These are phyloP conservation scores for Parietaria judaica DNA, from an alignment of 306 rosid species.

Conservation along the genomic window DNA sequence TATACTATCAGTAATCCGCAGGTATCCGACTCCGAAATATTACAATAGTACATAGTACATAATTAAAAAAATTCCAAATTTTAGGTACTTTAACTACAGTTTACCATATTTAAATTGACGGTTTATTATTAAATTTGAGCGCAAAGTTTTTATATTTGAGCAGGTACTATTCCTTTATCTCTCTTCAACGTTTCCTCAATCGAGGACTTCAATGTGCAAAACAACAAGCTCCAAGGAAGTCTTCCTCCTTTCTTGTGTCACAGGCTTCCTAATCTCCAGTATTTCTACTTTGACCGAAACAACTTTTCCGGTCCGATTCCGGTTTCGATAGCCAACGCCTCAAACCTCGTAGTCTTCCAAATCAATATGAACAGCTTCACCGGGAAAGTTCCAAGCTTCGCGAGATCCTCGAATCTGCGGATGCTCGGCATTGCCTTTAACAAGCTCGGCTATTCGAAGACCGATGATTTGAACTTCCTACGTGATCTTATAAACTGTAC, in stretches of 20 bases:
- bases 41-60: too few species aligned
- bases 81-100: too few species aligned
- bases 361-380: background rate
- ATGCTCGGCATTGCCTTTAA: background rate
- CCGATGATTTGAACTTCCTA: slow-evolving; percentile 19
- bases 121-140: too few species aligned
- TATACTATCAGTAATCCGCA: too few species aligned
- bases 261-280: background rate
- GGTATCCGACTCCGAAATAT: too few species aligned
- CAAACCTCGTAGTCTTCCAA: background rate
- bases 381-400: slow-evolving; percentile 23
- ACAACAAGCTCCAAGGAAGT: slow-evolving; percentile 24
- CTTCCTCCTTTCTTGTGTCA: slow-evolving; percentile 22
- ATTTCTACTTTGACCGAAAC: background rate
- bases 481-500: background rate
- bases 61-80: too few species aligned
- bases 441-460: slow-evolving; percentile 14
- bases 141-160: background rate
- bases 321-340: slow-evolving; percentile 9
- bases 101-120: too few species aligned
- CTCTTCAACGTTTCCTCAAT: slow-evolving; percentile 26
- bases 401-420: background rate
- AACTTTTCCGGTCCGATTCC: slow-evolving; percentile 23
- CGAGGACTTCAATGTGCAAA: background rate
- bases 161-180: slow-evolving; percentile 21